Conservation (phyloP, 2,329 filamentous ascomycete genomes). For the Colletotrichum limetticola region DNA sequence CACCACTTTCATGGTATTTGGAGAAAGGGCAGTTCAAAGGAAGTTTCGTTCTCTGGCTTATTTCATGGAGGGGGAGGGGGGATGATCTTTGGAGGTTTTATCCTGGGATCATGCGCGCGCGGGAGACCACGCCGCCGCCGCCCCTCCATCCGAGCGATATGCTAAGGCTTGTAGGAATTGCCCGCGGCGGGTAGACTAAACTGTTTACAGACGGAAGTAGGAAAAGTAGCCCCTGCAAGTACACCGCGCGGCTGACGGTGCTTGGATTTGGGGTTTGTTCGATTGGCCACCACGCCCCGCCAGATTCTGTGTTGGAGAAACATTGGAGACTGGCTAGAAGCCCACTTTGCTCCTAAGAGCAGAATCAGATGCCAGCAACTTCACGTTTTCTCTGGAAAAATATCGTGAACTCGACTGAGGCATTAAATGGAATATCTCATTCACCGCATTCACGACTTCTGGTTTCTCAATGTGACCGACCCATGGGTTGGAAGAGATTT, state of each 20-base stretch:
- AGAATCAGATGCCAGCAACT: neutral
- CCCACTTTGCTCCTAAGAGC: neutral
- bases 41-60: neutral
- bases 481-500: neutral
- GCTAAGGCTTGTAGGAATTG: slow-evolving; percentile 2
- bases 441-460: neutral
- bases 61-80: neutral
- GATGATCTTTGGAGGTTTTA: neutral
- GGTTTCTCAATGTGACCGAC: neutral
- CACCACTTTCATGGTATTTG: slow-evolving; percentile 4
- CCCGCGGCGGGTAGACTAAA: slow-evolving; percentile 27
- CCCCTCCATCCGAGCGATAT: neutral
- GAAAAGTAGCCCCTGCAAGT: neutral
- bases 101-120: neutral
- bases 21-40: too few relatives aligned
- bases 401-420: neutral
- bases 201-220: slow-evolving; percentile 5
- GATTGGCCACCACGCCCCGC: neutral
- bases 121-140: neutral
- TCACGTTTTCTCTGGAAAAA: neutral
- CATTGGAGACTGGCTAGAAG: neutral
- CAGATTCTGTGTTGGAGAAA: neutral
- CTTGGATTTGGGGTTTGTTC: neutral
- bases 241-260: slow-evolving; percentile 23
- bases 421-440: too few relatives aligned